These are phyloP conservation scores for Oemleria cerasiformis DNA, from an alignment of 306 rosid species.

Conservation along the genomic window DNA sequence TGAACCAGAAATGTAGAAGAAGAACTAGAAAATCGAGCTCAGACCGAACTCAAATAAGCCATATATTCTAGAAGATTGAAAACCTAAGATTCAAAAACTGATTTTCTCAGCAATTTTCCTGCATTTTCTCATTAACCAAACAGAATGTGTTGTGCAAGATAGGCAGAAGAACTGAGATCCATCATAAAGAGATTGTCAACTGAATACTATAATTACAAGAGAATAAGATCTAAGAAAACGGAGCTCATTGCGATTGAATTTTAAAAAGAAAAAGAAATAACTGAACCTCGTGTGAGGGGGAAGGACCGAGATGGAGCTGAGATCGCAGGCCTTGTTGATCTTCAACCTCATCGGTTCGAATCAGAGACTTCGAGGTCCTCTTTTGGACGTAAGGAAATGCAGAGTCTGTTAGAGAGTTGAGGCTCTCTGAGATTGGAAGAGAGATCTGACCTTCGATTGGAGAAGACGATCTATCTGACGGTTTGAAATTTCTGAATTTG, in stretches of 20 bases:
- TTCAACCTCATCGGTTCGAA: constrained; percentile 48
- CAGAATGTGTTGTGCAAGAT: not conserved
- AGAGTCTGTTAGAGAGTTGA: not conserved
- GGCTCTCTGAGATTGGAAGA: constrained; percentile 16
- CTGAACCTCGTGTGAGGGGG: constrained; percentile 68
- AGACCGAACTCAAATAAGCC: not conserved
- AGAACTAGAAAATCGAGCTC: not conserved
- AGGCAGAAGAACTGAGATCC: not conserved
- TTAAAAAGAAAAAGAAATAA: not conserved
- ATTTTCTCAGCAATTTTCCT: constrained; percentile 13
- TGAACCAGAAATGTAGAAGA: not conserved
- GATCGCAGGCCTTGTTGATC: constrained; percentile 89
- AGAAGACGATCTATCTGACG: not conserved
- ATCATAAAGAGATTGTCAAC: not conserved
- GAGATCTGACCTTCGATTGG: not conserved
- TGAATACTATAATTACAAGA: not conserved
- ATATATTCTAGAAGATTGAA: not conserved
- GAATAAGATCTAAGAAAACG: not conserved
- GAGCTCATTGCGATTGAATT: not conserved
- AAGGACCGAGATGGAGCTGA: constrained; percentile 82
- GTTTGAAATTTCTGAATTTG: constrained; percentile 15
- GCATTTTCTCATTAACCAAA: constrained; percentile 24
- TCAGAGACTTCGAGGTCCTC: constrained; percentile 4
- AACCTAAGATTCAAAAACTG: not conserved
- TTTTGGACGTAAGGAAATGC: not conserved